These are phyloP conservation scores for Apiospora aurea DNA, from an alignment of 2,329 filamentous ascomycete species.

Conservation along the genomic window DNA sequence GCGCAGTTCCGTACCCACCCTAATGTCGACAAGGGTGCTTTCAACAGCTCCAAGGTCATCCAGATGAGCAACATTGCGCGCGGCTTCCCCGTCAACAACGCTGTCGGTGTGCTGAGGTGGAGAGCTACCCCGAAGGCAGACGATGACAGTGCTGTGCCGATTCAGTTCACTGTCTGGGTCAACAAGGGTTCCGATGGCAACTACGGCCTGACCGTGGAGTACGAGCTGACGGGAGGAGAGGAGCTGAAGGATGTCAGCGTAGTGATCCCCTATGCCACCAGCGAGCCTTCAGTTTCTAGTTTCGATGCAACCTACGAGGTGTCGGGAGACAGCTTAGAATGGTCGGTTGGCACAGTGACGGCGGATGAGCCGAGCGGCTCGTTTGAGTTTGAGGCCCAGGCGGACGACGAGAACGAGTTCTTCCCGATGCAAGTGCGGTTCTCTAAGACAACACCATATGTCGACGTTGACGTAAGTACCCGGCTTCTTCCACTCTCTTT, in stretches of 20 bases:
- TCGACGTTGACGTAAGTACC: slow-evolving; percentile 88
- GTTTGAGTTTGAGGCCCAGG: slow-evolving; percentile 94
- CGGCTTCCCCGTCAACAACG: slow-evolving; percentile 93
- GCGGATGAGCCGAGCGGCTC: slow-evolving; percentile 82
- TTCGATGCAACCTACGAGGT: slow-evolving; percentile 96
- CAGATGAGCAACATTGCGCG: slow-evolving; percentile 89
- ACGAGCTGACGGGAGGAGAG: slow-evolving; percentile 86
- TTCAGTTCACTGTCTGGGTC: slow-evolving; percentile 97
- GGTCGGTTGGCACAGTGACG: slow-evolving; percentile 88
- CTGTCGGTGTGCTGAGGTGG: slow-evolving; percentile 93
- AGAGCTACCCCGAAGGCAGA: slow-evolving; percentile 83
- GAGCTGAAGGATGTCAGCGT: slow-evolving; percentile 84
- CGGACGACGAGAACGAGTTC: slow-evolving; percentile 89
- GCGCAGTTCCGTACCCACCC: slow-evolving; percentile 95
- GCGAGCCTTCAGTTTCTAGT: slow-evolving; percentile 87
- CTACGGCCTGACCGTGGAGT: slow-evolving; percentile 92
- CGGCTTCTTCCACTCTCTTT: background rate
- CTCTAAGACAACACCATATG: slow-evolving; percentile 82
- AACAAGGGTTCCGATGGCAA: slow-evolving; percentile 83
- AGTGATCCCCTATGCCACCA: slow-evolving; percentile 83
- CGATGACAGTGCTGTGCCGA: slow-evolving; percentile 81
- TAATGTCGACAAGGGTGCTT: slow-evolving; percentile 90
- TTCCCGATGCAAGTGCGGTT: slow-evolving; percentile 97
- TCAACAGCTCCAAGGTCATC: slow-evolving; percentile 82
- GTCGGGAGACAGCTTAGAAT: slow-evolving; percentile 89